Conservation (phyloP, 331 rosid genomes). For the Rosa hybrid region DNA sequence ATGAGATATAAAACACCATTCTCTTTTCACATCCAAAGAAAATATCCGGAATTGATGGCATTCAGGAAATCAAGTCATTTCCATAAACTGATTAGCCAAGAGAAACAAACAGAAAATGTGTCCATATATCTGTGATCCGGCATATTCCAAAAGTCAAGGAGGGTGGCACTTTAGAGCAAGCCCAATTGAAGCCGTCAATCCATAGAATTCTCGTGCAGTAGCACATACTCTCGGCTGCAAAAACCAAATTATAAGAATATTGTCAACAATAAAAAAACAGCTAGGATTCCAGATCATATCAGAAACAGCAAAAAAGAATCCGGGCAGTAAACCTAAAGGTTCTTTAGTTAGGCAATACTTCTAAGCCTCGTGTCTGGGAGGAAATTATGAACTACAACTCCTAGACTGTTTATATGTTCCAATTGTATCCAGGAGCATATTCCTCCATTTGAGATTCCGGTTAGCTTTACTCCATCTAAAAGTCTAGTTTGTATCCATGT, state of each 20-base stretch:
- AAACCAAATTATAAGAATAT: neutral
- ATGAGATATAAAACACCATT: neutral
- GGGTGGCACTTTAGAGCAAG: conserved; percentile 3
- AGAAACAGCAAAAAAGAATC: no score
- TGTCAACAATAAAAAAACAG: neutral
- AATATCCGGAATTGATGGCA: neutral
- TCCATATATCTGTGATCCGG: neutral
- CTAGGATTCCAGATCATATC: neutral
- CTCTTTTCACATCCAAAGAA: neutral
- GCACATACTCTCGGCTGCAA: conserved; percentile 96
- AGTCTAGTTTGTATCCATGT: neutral
- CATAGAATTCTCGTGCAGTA: conserved; percentile 84
- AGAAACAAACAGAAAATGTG: neutral
- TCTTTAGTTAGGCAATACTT: neutral
- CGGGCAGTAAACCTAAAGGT: neutral
- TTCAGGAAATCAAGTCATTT: conserved; percentile 4
- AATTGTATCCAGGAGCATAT: neutral
- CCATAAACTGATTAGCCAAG: conserved; percentile 2
- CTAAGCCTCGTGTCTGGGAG: neutral
- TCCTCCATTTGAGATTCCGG: neutral
- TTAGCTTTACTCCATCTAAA: neutral
- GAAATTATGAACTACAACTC: neutral
- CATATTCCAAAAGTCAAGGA: neutral
- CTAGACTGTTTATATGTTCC: no score
- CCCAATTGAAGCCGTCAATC: conserved; percentile 22